Evolutionary conservation across 345 rosid species (phyloP), one percentile per base, ranked within the genome.

Genomic region (Brassica carinata): DNA sequence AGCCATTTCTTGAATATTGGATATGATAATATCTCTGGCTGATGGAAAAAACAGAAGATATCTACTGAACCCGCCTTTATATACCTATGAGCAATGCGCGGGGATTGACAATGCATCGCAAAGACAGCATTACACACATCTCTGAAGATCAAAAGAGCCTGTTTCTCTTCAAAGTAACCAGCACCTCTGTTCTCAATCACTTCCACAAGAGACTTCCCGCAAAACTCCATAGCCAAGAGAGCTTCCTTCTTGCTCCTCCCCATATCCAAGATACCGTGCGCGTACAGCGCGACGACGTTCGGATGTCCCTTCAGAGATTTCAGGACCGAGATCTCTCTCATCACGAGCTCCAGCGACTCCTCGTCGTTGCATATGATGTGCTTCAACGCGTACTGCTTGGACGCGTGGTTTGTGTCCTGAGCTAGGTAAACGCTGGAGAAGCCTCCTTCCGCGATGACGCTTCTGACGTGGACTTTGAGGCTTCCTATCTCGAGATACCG

Each of bases 1-100:
- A 8, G 8, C 1, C 3, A 40, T 40, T 40, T 40, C 48, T 40
- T 40, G 13, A 40, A 40, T 9, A 40, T 40, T 40, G 48, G 48
- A 40, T 40, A 40, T 40, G 2, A 40, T 9, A 40, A 36, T 36
- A 36, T 36, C 15, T 30, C 74, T 58, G 34, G 64, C 72, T 36
- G 23, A 67, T 34, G 9, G 4, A n/a, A 14, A 14, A 70, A 33
- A 23, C 31, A 10, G 45, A 65, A 26, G 4, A 71, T 55, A 29
- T 11, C 66, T 48, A 36, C 8, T 31, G 14, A 71, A 45, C 59
- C 1, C 3, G 48, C 10, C 11, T 1, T 1, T 74, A 15, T 26
- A 14, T 76, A 96, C 99, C 99, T 87, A 84, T 96, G 99, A 70
- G 99, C 99, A 71, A 94, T 81, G 9, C 97, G 96, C 14, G 97